phyloP scores from a whole-genome alignment of 768 basidiomycete genomes.

The Serendipita sp. region DNA sequence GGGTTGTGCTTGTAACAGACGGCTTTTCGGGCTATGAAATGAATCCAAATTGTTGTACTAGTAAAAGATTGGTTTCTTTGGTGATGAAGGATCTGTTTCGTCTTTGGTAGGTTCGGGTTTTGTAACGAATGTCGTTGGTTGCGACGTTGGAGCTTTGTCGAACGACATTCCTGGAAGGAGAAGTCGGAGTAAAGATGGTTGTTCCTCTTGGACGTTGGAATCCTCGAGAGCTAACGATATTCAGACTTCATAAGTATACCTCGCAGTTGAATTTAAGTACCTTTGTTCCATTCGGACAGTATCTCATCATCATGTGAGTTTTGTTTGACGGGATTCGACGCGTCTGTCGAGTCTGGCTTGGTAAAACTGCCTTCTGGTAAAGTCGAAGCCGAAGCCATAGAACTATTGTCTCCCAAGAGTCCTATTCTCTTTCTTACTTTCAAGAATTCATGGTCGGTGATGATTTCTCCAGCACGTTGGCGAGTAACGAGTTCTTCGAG shows the following conservation, averaged over 20 bases:
- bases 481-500: background rate
- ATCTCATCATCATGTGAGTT: background rate
- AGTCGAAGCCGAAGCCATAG: background rate
- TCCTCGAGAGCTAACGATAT: background rate
- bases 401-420: background rate
- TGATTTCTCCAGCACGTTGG: background rate
- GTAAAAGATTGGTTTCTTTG: slow-evolving; percentile 4
- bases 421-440: background rate
- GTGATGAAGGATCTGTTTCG: background rate
- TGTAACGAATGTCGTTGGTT: background rate
- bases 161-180: background rate
- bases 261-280: background rate
- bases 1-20: background rate
- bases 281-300: slow-evolving; percentile 2
- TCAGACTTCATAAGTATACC: no score
- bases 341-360: background rate
- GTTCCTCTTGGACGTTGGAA: background rate
- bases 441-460: background rate
- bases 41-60: background rate
- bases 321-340: background rate
- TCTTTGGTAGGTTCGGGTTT: background rate
- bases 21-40: background rate
- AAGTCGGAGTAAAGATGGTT: background rate
- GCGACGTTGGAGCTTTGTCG: background rate
- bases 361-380: background rate